These are phyloP conservation scores for Paecilomyces dactylethromorphus DNA, from an alignment of 2,329 filamentous ascomycete genomes.

Conservation along the genomic window DNA sequence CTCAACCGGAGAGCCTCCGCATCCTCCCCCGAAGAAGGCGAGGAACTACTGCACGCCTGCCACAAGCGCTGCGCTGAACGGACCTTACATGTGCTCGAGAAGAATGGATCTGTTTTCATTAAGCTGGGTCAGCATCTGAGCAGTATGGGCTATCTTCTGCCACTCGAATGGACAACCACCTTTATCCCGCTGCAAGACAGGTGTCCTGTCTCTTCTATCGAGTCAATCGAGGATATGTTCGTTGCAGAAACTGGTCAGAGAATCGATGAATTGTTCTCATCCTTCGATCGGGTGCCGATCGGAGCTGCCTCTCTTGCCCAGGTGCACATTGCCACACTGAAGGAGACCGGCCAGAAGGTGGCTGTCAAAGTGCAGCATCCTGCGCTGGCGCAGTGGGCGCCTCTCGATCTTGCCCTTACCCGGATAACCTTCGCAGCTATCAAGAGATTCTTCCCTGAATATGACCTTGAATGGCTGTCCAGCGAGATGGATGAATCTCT, in stretches of 20 bases:
- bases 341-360: slow-evolving; percentile 75
- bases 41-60: slow-evolving; percentile 68
- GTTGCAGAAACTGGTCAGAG: slow-evolving; percentile 70
- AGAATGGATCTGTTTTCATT: slow-evolving; percentile 97
- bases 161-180: slow-evolving; percentile 86
- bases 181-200: slow-evolving; percentile 95
- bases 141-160: slow-evolving; percentile 90
- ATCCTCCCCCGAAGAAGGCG: slow-evolving; percentile 58
- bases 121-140: slow-evolving; percentile 95
- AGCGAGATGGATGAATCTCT: slow-evolving; percentile 87
- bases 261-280: slow-evolving; percentile 76
- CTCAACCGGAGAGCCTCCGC: slow-evolving; percentile 60
- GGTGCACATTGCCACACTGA: slow-evolving; percentile 81
- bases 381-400: slow-evolving; percentile 79
- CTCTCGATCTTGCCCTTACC: slow-evolving; percentile 79
- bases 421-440: slow-evolving; percentile 82
- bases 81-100: slow-evolving; percentile 80
- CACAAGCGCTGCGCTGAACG: slow-evolving; percentile 89
- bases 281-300: slow-evolving; percentile 74
- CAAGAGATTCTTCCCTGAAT: slow-evolving; percentile 92
- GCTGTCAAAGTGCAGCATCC: slow-evolving; percentile 98
- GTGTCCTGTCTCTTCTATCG: slow-evolving; percentile 85
- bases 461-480: slow-evolving; percentile 93
- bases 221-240: slow-evolving; percentile 84
- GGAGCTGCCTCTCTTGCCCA: slow-evolving; percentile 92